Percentiles rank a stretch among this genome's conserved stretches.
These are phyloP conservation scores for Dendrobium nobile DNA, from an alignment of 106 monocot species.

Conservation along the genomic window DNA sequence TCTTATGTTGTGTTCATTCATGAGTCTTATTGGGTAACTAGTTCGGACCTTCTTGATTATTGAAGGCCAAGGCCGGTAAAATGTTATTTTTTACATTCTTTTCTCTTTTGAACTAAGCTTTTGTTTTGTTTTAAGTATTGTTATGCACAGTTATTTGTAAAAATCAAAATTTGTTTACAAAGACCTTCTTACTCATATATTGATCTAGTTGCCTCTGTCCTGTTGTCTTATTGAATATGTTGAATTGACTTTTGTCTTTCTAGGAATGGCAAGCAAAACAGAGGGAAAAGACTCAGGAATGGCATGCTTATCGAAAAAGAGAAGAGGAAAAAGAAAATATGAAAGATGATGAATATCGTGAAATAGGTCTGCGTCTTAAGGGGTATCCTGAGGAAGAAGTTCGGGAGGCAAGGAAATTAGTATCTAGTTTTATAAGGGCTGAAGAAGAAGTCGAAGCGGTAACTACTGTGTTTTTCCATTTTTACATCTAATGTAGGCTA, in stretches of 20 bases:
- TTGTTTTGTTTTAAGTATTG: not conserved
- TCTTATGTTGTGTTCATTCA: no score
- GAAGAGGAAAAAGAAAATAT: slow-evolving; percentile 72
- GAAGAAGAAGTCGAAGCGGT: slow-evolving; percentile 97
- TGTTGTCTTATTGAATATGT: not conserved
- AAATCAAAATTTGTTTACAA: not conserved
- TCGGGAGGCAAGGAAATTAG: slow-evolving; percentile 70
- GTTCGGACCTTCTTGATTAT: no score
- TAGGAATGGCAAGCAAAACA: slow-evolving; percentile 96
- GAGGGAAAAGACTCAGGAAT: slow-evolving; percentile 74
- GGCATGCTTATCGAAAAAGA: slow-evolving; percentile 78
- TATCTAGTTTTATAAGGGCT: slow-evolving; percentile 78
- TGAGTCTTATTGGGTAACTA: no score
- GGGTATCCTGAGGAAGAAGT: slow-evolving; percentile 89
- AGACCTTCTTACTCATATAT: not conserved
- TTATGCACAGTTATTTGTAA: not conserved
- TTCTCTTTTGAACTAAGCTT: no score
- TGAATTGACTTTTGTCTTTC: not conserved
- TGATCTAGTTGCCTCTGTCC: not conserved
- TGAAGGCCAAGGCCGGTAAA: no score
- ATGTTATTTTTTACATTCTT: no score
- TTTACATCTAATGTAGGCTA: not conserved
- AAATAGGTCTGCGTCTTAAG: slow-evolving; percentile 85
- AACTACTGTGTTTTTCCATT: not conserved
- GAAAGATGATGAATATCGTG: slow-evolving; percentile 68